These are phyloP conservation scores for Phaeodactylum tricornutum DNA, from an alignment of 108 stramenopile genomes.

Conservation along the genomic window DNA sequence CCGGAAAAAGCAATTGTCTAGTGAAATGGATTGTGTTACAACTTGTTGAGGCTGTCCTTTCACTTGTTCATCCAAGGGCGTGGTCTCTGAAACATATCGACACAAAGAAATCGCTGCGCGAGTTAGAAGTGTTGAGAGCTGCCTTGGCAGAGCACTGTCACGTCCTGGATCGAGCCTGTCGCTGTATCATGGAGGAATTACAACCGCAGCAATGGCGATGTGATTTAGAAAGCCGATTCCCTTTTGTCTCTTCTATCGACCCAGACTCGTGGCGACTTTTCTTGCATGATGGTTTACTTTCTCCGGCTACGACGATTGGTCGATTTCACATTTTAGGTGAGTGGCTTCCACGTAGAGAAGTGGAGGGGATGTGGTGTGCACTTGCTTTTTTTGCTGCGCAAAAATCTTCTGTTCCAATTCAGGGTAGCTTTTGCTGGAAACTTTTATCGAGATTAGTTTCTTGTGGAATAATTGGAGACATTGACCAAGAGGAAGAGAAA, in stretches of 20 bases:
- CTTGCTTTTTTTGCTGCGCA: background rate
- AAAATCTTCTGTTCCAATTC: background rate
- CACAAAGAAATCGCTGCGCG: background rate
- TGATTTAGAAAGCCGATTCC: no score
- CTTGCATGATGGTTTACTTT: background rate
- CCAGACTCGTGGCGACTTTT: background rate
- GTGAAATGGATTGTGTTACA: background rate
- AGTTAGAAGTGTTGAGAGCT: background rate
- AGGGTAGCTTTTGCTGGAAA: background rate
- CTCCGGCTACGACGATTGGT: background rate
- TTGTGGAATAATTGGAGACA: background rate
- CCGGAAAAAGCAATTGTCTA: background rate
- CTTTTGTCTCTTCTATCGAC: slow-evolving; percentile 3
- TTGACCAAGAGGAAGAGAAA: background rate
- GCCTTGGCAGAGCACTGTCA: background rate
- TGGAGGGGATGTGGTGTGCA: background rate
- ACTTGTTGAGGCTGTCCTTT: slow-evolving; percentile 1
- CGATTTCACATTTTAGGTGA: background rate
- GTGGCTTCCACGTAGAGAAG: background rate
- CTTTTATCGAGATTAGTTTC: background rate
- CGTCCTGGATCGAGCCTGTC: background rate
- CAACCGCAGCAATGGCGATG: slow-evolving; percentile 3
- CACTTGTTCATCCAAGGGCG: background rate
- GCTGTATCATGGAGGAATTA: slow-evolving; percentile 2
- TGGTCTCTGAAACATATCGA: background rate